Conservation (phyloP, 371 early-diverging fungal genomes). For the Circinella minor region DNA sequence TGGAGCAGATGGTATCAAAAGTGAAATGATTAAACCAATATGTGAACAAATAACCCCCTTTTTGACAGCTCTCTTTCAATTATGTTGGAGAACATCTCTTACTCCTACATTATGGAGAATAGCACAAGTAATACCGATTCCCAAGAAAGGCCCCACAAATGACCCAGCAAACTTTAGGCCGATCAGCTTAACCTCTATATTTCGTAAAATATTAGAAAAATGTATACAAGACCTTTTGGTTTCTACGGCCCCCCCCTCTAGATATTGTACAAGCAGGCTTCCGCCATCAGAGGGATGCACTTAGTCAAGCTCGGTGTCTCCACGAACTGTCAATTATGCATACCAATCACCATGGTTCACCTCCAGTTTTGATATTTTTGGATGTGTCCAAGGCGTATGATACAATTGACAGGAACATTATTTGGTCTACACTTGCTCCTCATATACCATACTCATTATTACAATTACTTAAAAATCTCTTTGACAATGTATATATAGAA, state of each 20-base stretch:
- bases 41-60: conserved; percentile 4
- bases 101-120: conserved; percentile 12
- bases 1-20: conserved; percentile 23
- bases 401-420: conserved; percentile 17
- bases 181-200: conserved; percentile 22
- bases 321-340: conserved; percentile 17
- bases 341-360: background rate
- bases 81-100: conserved; percentile 1
- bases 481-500: conserved; percentile 2
- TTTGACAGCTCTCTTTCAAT: conserved; percentile 14
- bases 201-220: conserved; percentile 21
- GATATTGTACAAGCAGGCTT: conserved; percentile 30
- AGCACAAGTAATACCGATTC: conserved; percentile 24
- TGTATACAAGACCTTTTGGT: background rate
- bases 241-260: background rate
- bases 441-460: background rate
- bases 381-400: conserved; percentile 26
- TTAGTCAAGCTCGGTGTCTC: conserved; percentile 26
- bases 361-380: conserved; percentile 22
- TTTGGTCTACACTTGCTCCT: background rate
- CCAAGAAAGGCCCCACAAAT: conserved; percentile 22
- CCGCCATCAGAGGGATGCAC: conserved; percentile 10
- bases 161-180: conserved; percentile 26
- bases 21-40: conserved; percentile 29
- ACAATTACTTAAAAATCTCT: background rate